phyloP scores from a whole-genome alignment of 2,329 filamentous ascomycete species.

The Epichloe elymi region DNA sequence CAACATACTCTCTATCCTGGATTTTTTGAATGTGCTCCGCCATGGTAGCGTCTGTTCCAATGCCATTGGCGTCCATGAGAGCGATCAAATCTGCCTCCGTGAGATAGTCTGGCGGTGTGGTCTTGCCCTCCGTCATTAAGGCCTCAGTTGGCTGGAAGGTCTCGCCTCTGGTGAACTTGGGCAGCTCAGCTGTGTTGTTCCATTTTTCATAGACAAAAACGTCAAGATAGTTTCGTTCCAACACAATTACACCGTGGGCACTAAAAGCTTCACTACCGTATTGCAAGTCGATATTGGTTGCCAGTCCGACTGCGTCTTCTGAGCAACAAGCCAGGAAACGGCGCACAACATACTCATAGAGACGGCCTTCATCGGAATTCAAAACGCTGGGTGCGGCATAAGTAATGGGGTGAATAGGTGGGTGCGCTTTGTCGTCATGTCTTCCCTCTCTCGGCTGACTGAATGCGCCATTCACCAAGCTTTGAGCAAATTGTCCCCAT shows the following conservation, averaged over 20 bases:
- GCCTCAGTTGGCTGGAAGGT: slow-evolving; percentile 79
- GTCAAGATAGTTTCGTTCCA: slow-evolving; percentile 85
- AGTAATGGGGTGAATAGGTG: slow-evolving; percentile 91
- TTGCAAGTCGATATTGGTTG: slow-evolving; percentile 70
- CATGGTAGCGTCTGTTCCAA: slow-evolving; percentile 98
- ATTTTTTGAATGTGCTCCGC: slow-evolving; percentile 97
- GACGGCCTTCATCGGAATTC: slow-evolving; percentile 53
- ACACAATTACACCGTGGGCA: slow-evolving; percentile 69
- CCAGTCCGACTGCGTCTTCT: slow-evolving; percentile 77
- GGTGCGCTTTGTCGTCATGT: slow-evolving; percentile 93
- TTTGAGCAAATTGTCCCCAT: slow-evolving; percentile 75
- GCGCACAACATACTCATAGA: slow-evolving; percentile 88
- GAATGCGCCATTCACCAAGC: slow-evolving; percentile 63
- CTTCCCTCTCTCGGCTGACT: slow-evolving; percentile 68
- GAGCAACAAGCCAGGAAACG: slow-evolving; percentile 94
- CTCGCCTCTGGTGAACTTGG: slow-evolving; percentile 67
- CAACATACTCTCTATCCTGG: slow-evolving; percentile 77
- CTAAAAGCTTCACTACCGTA: slow-evolving; percentile 78
- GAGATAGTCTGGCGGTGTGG: slow-evolving; percentile 68
- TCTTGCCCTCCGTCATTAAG: slow-evolving; percentile 83
- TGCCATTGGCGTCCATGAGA: slow-evolving; percentile 96
- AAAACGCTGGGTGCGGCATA: slow-evolving; percentile 56
- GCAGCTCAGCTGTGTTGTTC: slow-evolving; percentile 75
- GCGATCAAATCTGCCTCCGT: slow-evolving; percentile 93
- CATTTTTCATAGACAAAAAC: slow-evolving; percentile 96